Evolutionary conservation across 1,139 yeast species (phyloP).

Genomic region (Blastobotrys buckinghamii): DNA sequence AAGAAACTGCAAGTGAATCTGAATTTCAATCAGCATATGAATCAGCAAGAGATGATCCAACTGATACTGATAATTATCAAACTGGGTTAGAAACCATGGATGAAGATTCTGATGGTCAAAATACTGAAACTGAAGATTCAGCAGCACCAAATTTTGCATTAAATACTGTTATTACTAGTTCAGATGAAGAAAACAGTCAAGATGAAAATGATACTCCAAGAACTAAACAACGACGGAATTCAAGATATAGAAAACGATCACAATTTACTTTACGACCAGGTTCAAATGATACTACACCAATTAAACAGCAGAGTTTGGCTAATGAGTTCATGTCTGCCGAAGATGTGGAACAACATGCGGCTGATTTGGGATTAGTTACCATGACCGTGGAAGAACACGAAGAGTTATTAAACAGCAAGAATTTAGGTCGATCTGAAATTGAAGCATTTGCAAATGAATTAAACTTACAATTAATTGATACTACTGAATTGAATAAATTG

Average conservation of each 20-base stretch:
- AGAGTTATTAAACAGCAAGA: conserved; percentile 16
- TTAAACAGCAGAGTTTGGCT: conserved; percentile 22
- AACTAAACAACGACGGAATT: conserved; percentile 11
- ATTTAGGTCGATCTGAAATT: conserved; percentile 10
- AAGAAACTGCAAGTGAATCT: conserved; percentile 24
- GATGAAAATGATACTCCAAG: neutral
- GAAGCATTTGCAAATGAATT: conserved; percentile 15
- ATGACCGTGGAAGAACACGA: conserved; percentile 46
- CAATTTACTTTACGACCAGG: conserved; percentile 7
- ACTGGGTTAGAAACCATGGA: conserved; percentile 32
- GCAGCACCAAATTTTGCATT: conserved; percentile 3
- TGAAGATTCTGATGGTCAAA: conserved; percentile 27
- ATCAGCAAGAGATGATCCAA: conserved; percentile 29
- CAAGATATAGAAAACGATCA: conserved; percentile 11
- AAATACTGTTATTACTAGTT: conserved; percentile 1
- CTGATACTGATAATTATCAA: conserved; percentile 34
- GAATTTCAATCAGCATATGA: conserved; percentile 32
- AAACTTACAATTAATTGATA: conserved; percentile 27
- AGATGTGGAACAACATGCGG: conserved; percentile 46
- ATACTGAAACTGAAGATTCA: conserved; percentile 33
- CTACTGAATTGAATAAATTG: conserved; percentile 23
- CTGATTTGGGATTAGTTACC: conserved; percentile 44
- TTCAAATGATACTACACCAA: conserved; percentile 17
- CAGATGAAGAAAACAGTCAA: conserved; percentile 12
- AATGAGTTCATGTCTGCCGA: conserved; percentile 32